Evolutionary conservation across 805 yeast species (phyloP).

Genomic region (Schwanniomyces polymorphus): DNA sequence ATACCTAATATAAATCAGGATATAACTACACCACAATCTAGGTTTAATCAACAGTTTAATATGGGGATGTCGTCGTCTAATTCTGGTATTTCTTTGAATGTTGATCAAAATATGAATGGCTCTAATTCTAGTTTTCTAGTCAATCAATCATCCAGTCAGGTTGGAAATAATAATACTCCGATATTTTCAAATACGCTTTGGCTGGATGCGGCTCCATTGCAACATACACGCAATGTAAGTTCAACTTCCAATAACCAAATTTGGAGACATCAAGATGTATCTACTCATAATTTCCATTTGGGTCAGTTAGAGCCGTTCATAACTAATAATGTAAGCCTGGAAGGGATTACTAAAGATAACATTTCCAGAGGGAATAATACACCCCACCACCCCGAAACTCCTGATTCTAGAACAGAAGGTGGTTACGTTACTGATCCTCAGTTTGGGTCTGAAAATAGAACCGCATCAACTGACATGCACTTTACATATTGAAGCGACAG

Average conservation of each 20-base stretch:
- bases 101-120: background rate
- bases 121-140: background rate
- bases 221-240: conserved; percentile 16
- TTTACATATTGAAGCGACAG: background rate
- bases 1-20: conserved; percentile 3
- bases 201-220: conserved; percentile 7
- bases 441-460: background rate
- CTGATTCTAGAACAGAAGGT: background rate
- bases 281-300: conserved; percentile 7
- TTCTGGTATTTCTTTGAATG: background rate
- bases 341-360: background rate
- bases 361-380: background rate
- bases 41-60: conserved; percentile 1
- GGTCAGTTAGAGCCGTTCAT: conserved; percentile 14
- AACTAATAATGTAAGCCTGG: background rate
- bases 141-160: conserved; percentile 1
- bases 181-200: conserved; percentile 7
- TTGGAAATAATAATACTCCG: background rate
- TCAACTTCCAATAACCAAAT: conserved; percentile 12
- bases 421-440: background rate
- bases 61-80: conserved; percentile 1
- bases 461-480: background rate
- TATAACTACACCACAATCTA: background rate
- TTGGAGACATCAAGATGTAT: conserved; percentile 19
- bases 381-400: background rate